A percentile compares a stretch with the other conserved stretches of the same genome.
Conservation (phyloP, 352 stramenopile species). For the Phytopythium kandeliae region DNA sequence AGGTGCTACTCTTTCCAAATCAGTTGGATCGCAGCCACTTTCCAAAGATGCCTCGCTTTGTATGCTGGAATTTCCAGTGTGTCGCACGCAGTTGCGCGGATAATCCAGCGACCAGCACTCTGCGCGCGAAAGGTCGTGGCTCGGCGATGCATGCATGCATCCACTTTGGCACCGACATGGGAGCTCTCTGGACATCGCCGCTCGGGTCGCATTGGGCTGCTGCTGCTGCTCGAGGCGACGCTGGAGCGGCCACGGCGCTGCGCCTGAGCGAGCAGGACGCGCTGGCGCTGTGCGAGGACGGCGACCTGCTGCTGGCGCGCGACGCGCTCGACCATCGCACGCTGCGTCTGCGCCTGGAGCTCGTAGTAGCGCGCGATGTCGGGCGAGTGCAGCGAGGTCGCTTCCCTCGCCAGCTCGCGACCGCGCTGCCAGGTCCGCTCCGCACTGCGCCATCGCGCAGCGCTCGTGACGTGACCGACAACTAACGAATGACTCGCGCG, state of each 20-base stretch:
- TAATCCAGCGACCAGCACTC: constrained; percentile 2
- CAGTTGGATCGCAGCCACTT: too few relatives aligned
- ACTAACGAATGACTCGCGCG: too few relatives aligned
- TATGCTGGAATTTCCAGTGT: background rate
- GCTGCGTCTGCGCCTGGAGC: constrained; percentile 32
- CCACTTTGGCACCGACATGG: too few relatives aligned
- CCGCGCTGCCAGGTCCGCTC: constrained; percentile 32
- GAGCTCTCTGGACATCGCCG: too few relatives aligned
- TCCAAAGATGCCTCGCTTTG: too few relatives aligned
- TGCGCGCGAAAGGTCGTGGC: background rate
- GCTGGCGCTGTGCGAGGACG: constrained; percentile 44
- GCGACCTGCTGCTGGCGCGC: constrained; percentile 47
- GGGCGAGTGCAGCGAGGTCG: constrained; percentile 34
- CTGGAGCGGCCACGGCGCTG: background rate
- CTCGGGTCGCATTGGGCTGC: too few relatives aligned
- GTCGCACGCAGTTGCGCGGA: background rate
- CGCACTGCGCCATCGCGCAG: too few relatives aligned
- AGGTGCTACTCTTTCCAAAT: background rate
- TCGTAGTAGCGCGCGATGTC: constrained; percentile 40
- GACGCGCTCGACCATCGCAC: constrained; percentile 28
- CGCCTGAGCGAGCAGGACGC: constrained; percentile 24
- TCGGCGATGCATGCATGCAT: too few relatives aligned
- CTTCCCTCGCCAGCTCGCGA: constrained; percentile 40
- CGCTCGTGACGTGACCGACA: too few relatives aligned
- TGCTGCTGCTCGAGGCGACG: background rate